Percentiles rank a stretch among this genome's conserved stretches.
Conservation (phyloP, 1,139 yeast species). For the Blastobotrys aristatus region DNA sequence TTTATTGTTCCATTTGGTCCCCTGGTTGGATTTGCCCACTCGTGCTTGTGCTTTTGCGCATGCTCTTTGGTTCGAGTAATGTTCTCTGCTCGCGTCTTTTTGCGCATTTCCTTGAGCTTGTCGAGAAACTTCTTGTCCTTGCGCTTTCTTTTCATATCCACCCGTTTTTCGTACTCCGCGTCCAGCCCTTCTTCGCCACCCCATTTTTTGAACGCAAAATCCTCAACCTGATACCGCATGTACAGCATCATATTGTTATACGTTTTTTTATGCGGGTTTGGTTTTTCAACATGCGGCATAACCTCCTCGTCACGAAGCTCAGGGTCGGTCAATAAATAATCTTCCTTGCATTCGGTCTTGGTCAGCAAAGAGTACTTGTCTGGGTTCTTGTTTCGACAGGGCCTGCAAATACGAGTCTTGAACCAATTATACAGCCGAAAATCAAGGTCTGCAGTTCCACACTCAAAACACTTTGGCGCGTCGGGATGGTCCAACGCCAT, state of each 20-base stretch:
- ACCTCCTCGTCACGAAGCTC: constrained; percentile 69
- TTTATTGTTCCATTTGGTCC: constrained; percentile 47
- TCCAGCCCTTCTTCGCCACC: constrained; percentile 85
- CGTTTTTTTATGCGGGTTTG: constrained; percentile 88
- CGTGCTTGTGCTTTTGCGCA: constrained; percentile 59
- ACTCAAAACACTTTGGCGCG: constrained; percentile 76
- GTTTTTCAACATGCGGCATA: constrained; percentile 76
- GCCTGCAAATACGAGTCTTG: constrained; percentile 68
- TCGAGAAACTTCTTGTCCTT: constrained; percentile 75
- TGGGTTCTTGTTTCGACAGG: constrained; percentile 66
- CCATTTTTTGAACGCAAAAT: constrained; percentile 91
- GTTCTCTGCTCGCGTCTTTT: constrained; percentile 89
- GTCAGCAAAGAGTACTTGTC: constrained; percentile 88
- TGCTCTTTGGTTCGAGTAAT: constrained; percentile 64
- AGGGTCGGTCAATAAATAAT: constrained; percentile 87
- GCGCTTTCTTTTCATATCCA: constrained; percentile 61
- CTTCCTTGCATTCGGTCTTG: constrained; percentile 92
- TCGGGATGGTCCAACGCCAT: constrained; percentile 46
- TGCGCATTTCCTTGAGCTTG: constrained; percentile 77
- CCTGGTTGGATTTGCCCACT: constrained; percentile 61
- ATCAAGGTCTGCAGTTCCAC: constrained; percentile 71
- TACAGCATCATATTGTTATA: constrained; percentile 91
- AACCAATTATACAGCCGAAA: constrained; percentile 64
- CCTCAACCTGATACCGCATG: constrained; percentile 84
- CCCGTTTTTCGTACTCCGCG: constrained; percentile 86